Percentiles rank a stretch among this genome's conserved stretches.
Evolutionary conservation across 2,329 filamentous ascomycete genomes (phyloP).

Genomic region (Neonectria ditissima): DNA sequence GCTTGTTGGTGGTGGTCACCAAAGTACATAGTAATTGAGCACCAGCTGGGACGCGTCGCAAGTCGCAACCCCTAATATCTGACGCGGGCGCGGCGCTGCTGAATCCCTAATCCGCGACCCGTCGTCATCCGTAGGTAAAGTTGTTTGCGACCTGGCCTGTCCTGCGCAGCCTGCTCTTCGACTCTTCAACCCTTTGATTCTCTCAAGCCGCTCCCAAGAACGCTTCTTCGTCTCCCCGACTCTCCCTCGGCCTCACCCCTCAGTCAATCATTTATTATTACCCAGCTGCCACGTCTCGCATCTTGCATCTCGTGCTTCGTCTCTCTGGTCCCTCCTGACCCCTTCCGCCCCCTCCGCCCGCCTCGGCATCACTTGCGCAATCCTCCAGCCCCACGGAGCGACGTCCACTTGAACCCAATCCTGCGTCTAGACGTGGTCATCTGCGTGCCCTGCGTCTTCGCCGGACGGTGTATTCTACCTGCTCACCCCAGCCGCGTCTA

Average conservation of each 20-base stretch:
- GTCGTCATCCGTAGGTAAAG: slow-evolving; percentile 22
- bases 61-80: slow-evolving; percentile 22
- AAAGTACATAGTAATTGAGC: background rate
- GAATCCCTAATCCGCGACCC: slow-evolving; percentile 23
- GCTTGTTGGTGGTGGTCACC: background rate
- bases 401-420: slow-evolving; percentile 15
- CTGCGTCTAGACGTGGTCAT: slow-evolving; percentile 29
- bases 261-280: slow-evolving; percentile 44
- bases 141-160: slow-evolving; percentile 22
- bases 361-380: slow-evolving; percentile 20
- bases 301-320: slow-evolving; percentile 17
- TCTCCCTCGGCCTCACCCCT: slow-evolving; percentile 30
- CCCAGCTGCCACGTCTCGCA: slow-evolving; percentile 25
- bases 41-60: slow-evolving; percentile 18
- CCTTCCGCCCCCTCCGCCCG: slow-evolving; percentile 26
- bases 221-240: slow-evolving; percentile 9
- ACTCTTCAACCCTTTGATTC: slow-evolving; percentile 21
- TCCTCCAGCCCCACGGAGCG: slow-evolving; percentile 27
- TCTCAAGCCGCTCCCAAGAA: slow-evolving; percentile 3
- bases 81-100: slow-evolving; percentile 23
- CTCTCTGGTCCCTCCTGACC: slow-evolving; percentile 37
- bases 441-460: slow-evolving; percentile 11
- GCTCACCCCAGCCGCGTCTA: slow-evolving; percentile 24
- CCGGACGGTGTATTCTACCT: background rate
- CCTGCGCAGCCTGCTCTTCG: slow-evolving; percentile 1